phyloP scores from a whole-genome alignment of 495 filamentous ascomycete genomes.

The Aspergillus sclerotiicarbonarius region DNA sequence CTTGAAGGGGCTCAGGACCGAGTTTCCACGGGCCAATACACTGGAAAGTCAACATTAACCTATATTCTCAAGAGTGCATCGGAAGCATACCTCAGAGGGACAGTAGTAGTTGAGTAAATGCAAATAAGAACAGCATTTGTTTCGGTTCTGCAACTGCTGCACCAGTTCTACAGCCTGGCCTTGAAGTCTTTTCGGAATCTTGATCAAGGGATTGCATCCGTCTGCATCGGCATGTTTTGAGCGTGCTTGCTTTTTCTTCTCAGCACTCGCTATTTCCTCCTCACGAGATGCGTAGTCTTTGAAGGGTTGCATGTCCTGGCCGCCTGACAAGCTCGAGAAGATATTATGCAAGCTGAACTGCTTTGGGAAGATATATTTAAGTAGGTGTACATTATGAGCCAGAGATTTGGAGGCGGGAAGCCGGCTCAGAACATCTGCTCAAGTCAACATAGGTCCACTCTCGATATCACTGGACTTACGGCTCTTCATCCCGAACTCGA shows the following conservation, averaged over 20 bases:
- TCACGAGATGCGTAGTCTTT: constrained; percentile 84
- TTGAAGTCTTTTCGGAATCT: constrained; percentile 75
- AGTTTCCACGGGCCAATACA: constrained; percentile 31
- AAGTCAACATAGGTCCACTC: not conserved
- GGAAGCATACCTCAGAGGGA: constrained; percentile 50
- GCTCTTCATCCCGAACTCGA: constrained; percentile 72
- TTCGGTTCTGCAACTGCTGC: constrained; percentile 63
- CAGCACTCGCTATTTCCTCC: constrained; percentile 63
- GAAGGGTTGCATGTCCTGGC: constrained; percentile 61
- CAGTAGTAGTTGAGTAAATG: constrained; percentile 80
- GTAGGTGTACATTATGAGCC: constrained; percentile 62
- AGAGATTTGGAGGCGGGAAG: constrained; percentile 49
- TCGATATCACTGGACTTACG: not conserved
- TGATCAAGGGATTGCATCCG: constrained; percentile 20
- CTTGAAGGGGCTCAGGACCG: constrained; percentile 9
- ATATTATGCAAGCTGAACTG: constrained; percentile 90
- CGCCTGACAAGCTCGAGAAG: constrained; percentile 69
- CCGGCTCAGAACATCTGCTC: constrained; percentile 80
- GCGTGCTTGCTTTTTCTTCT: constrained; percentile 12
- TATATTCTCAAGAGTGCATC: not conserved
- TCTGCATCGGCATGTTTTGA: constrained; percentile 5
- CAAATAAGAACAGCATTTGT: constrained; percentile 73
- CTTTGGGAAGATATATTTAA: constrained; percentile 91
- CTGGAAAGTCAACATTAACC: constrained; percentile 22
- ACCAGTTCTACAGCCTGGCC: constrained; percentile 59